Conservation (phyloP, 2,329 filamentous ascomycete species). For the Dactylellina leptospora region DNA sequence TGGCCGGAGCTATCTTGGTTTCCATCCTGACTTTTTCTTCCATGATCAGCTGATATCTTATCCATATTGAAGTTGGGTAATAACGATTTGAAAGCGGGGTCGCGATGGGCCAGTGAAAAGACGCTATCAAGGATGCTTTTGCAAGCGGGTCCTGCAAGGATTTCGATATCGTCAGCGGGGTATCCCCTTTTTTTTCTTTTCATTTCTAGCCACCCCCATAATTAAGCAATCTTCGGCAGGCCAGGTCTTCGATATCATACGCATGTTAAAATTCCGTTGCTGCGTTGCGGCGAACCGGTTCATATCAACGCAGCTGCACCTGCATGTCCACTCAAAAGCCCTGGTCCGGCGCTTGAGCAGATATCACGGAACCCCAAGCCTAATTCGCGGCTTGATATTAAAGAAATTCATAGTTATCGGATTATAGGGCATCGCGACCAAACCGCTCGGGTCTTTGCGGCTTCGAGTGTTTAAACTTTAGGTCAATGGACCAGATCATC, state of each 20-base stretch:
- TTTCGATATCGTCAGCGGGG: background rate
- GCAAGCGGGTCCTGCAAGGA: background rate
- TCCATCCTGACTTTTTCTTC: background rate
- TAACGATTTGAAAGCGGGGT: slow-evolving; percentile 35
- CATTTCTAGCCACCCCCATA: no score
- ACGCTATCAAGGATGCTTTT: slow-evolving; percentile 4
- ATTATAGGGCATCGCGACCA: no score
- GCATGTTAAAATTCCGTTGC: no score
- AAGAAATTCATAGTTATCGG: background rate
- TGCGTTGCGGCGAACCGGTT: slow-evolving; percentile 7
- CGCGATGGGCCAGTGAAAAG: slow-evolving; percentile 8
- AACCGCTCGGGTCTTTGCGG: background rate
- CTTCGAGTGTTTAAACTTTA: background rate
- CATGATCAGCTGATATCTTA: background rate
- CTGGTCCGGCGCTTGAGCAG: background rate
- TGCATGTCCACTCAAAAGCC: background rate
- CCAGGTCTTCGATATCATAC: no score
- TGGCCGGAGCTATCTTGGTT: slow-evolving; percentile 19
- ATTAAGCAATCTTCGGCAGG: no score
- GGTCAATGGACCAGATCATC: slow-evolving; percentile 33
- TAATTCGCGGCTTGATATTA: background rate
- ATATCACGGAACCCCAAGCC: background rate
- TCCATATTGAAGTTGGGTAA: background rate
- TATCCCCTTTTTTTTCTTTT: background rate
- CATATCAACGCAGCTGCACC: background rate